Conservation (phyloP, 805 yeast species). For the Scheffersomyces ergatensis region DNA sequence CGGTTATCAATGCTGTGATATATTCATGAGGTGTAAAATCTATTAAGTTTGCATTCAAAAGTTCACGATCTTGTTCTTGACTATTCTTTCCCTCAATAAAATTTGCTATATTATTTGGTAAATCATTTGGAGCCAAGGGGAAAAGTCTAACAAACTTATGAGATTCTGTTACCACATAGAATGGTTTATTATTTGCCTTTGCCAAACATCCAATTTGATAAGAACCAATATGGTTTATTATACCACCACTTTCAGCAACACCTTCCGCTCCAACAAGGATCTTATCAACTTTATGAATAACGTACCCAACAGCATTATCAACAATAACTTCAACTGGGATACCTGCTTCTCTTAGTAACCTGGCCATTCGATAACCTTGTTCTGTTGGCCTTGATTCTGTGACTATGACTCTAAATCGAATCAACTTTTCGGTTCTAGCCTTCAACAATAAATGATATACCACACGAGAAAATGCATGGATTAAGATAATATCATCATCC, state of each 20-base stretch:
- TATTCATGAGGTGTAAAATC: slow-evolving; percentile 97
- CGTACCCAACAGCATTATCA: slow-evolving; percentile 92
- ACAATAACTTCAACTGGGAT: slow-evolving; percentile 87
- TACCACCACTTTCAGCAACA: slow-evolving; percentile 98
- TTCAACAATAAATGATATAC: slow-evolving; percentile 71
- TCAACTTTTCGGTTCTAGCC: slow-evolving; percentile 70
- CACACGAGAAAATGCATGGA: slow-evolving; percentile 91
- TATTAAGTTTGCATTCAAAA: slow-evolving; percentile 41
- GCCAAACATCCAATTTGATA: slow-evolving; percentile 94
- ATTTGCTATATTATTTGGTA: slow-evolving; percentile 50
- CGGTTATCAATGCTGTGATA: slow-evolving; percentile 93
- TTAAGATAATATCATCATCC: slow-evolving; percentile 87
- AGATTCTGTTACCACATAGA: slow-evolving; percentile 90
- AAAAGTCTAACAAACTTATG: slow-evolving; percentile 96
- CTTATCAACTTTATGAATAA: slow-evolving; percentile 87
- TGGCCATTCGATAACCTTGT: slow-evolving; percentile 72
- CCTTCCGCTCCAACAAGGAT: slow-evolving; percentile 98
- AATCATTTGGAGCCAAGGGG: slow-evolving; percentile 89
- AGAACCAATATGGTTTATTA: slow-evolving; percentile 91
- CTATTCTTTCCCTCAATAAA: slow-evolving; percentile 19
- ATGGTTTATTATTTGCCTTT: slow-evolving; percentile 84
- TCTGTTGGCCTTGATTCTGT: slow-evolving; percentile 90
- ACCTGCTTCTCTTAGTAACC: slow-evolving; percentile 60
- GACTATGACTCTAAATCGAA: slow-evolving; percentile 85
- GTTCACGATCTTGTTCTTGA: slow-evolving; percentile 17